Percentiles rank a stretch among this genome's conserved stretches.
Conservation (phyloP, 1,139 yeast genomes). For the Sugiyamaella novakii region DNA sequence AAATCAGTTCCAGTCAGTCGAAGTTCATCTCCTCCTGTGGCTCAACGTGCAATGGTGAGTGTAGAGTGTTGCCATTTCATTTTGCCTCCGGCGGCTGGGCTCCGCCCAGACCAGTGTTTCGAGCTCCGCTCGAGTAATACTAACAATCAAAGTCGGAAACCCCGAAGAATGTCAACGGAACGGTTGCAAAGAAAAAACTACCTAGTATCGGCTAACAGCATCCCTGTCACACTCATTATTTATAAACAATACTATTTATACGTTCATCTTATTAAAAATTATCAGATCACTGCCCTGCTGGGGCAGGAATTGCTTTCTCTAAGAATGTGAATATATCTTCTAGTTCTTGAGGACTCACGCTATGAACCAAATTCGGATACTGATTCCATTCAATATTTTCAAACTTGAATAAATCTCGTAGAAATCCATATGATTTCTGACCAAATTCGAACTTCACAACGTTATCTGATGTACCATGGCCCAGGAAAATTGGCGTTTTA, state of each 20-base stretch:
- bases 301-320: constrained; percentile 36
- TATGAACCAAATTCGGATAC: constrained; percentile 68
- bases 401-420: constrained; percentile 54
- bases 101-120: not conserved
- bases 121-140: too few species aligned
- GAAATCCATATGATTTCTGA: constrained; percentile 43
- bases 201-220: constrained; percentile 1
- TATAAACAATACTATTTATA: not conserved
- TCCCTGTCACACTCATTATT: constrained; percentile 1
- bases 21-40: constrained; percentile 25
- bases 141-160: constrained; percentile 15
- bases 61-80: not conserved
- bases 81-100: not conserved
- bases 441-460: constrained; percentile 59
- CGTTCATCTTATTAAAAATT: not conserved
- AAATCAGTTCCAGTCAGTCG: constrained; percentile 28
- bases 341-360: constrained; percentile 68
- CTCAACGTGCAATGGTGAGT: constrained; percentile 17
- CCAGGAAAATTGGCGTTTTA: constrained; percentile 79
- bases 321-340: constrained; percentile 60
- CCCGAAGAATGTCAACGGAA: constrained; percentile 11
- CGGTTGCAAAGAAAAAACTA: constrained; percentile 3
- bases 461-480: constrained; percentile 83
- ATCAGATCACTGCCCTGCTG: too few species aligned
- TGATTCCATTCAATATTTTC: constrained; percentile 56